Evolutionary conservation across 2,329 filamentous ascomycete genomes (phyloP).

Genomic region (Dactylellina haptotyla): DNA sequence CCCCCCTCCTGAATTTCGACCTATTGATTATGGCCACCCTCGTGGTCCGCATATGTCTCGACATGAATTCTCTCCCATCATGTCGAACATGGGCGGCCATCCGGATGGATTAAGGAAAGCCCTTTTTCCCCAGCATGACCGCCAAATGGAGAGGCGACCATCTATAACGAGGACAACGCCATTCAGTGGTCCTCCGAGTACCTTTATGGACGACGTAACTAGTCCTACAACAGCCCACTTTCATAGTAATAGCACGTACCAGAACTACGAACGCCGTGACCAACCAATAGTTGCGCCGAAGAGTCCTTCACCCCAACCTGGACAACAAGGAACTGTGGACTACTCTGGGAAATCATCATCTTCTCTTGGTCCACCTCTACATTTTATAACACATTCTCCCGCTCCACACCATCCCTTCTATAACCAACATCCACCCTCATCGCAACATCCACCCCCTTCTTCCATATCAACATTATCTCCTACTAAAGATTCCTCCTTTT

Average conservation of each 20-base stretch:
- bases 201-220: slow-evolving; percentile 50
- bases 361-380: slow-evolving; percentile 36
- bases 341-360: slow-evolving; percentile 2
- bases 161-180: slow-evolving; percentile 41
- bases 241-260: slow-evolving; percentile 13
- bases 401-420: slow-evolving; percentile 25
- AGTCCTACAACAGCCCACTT: slow-evolving; percentile 46
- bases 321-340: slow-evolving; percentile 2
- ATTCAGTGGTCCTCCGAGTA: slow-evolving; percentile 44
- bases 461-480: slow-evolving; percentile 23
- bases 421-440: slow-evolving; percentile 13
- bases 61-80: slow-evolving; percentile 51
- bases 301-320: slow-evolving; percentile 31
- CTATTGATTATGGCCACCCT: slow-evolving; percentile 49
- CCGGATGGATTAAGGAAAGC: slow-evolving; percentile 36
- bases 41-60: slow-evolving; percentile 26
- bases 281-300: slow-evolving; percentile 52
- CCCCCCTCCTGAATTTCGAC: slow-evolving; percentile 47
- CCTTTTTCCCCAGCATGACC: slow-evolving; percentile 47
- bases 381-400: slow-evolving; percentile 17
- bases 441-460: slow-evolving; percentile 9
- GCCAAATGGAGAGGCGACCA: slow-evolving; percentile 22
- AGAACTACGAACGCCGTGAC: slow-evolving; percentile 41
- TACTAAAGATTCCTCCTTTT: slow-evolving; percentile 25
- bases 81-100: slow-evolving; percentile 31